Evolutionary conservation across 2,329 filamentous ascomycete genomes (phyloP), one percentile per base, ranked within the genome.

Genomic region (Talaromyces sp.): DNA sequence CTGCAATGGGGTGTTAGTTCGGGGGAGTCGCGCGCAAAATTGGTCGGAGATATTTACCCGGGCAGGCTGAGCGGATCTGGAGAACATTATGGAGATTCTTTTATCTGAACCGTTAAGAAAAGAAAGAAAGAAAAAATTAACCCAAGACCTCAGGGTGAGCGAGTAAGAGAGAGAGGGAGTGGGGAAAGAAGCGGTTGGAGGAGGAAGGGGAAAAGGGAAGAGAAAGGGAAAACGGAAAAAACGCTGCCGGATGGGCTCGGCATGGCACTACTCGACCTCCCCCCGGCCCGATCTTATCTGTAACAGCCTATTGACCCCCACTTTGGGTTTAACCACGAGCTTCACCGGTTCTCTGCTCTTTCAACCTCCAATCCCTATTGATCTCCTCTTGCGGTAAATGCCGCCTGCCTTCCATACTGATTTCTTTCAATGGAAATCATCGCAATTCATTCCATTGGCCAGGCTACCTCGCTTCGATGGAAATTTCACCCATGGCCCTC

Each of bases 1-100:
- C 82, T 85, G 66, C 73, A 54, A 16, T 45, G 20, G 29, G 72
- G 61, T 69, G 70, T 74, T 73, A 75, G 72, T 67, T 68, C 58
- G 67, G 47, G 44, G n/a, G n/a, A n/a, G n/a, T n/a, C 32, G 29
- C 43, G 44, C 29, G 47, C 19, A 40, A 35, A 16, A 39, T 47
- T 57, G 75, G 69, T 59, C 55, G 75, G 24, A 48, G 47, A 68
- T 62, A 62, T 69, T 51, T 68, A 76, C 74, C 71, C 75, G 72
- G 55, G 70, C 71, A 47, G 72, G 69, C 58, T 71, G 72, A 60
- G 69, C 70, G 58, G 73, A 70, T 66, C 70, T 66, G 47, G 71
- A 72, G 63, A 75, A 74, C 73, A 76, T 76, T 46, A n/a, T n/a
- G n/a, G n/a, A n/a, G n/a, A n/a, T n/a, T n/a, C n/a, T n/a, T n/a